phyloP scores from a whole-genome alignment of 2,329 filamentous ascomycete species.

The Fusarium devonianum region DNA sequence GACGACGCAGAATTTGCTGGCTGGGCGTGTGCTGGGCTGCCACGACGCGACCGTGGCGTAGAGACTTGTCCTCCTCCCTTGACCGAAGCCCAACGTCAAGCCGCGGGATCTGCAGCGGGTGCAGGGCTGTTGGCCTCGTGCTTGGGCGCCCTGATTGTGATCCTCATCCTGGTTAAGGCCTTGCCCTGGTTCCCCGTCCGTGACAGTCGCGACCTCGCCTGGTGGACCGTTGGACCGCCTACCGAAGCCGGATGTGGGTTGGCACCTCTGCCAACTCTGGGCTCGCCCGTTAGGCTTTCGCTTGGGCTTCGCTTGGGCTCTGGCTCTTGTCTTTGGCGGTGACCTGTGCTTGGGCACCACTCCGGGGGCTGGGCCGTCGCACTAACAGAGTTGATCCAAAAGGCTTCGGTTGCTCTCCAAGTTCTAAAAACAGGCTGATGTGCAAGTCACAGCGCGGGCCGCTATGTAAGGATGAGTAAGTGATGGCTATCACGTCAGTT shows the following conservation, averaged over 20 bases:
- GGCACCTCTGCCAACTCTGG: constrained; percentile 28
- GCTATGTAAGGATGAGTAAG: constrained; percentile 18
- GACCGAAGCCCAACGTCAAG: constrained; percentile 39
- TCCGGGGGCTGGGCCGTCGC: constrained; percentile 13
- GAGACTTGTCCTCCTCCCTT: constrained; percentile 36
- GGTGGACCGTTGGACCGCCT: constrained; percentile 39
- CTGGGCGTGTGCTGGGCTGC: no score
- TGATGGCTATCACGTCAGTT: constrained; percentile 28
- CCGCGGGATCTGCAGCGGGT: constrained; percentile 39
- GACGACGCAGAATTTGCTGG: no score
- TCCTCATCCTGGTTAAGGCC: constrained; percentile 23
- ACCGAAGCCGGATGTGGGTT: constrained; percentile 36
- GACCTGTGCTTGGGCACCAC: constrained; percentile 33
- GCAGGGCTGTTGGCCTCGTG: constrained; percentile 35
- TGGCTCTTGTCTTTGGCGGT: constrained; percentile 36
- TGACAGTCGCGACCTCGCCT: constrained; percentile 35
- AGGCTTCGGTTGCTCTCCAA: no score
- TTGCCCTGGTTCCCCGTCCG: constrained; percentile 20
- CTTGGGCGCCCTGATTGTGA: constrained; percentile 38
- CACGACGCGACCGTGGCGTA: no score
- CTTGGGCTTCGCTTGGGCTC: constrained; percentile 23
- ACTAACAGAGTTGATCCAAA: constrained; percentile 10
- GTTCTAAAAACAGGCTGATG: no score
- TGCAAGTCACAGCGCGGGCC: constrained; percentile 34
- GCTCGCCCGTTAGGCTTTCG: no score